Evolutionary conservation across 306 rosid genomes (phyloP).

Genomic region (Phaseolus lunatus): DNA sequence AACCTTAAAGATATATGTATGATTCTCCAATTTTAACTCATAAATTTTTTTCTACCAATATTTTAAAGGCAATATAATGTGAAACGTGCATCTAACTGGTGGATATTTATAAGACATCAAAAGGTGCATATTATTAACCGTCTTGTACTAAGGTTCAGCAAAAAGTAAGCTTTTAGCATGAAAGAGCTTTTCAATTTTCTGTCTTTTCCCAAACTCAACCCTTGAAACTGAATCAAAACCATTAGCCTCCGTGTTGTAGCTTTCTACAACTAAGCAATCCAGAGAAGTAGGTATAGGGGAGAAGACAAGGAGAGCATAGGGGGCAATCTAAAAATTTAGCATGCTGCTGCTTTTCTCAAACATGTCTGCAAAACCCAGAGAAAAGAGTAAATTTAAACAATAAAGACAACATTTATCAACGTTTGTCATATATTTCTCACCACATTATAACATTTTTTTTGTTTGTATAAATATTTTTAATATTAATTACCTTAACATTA

Average conservation of each 20-base stretch:
- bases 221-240: conserved; percentile 42
- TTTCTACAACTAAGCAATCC: conserved; percentile 43
- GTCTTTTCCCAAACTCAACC: conserved; percentile 50
- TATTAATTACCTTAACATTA: too few relatives aligned
- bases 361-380: conserved; percentile 56
- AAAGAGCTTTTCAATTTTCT: conserved; percentile 59
- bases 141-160: conserved; percentile 87
- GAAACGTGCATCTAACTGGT: too few relatives aligned
- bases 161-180: conserved; percentile 58
- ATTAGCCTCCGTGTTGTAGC: conserved; percentile 27
- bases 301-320: conserved; percentile 72
- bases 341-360: conserved; percentile 84
- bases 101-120: conserved; percentile 77
- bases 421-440: too few relatives aligned
- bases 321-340: conserved; percentile 78
- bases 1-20: too few relatives aligned
- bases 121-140: conserved; percentile 62
- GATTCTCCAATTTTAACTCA: too few relatives aligned
- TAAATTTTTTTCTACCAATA: too few relatives aligned
- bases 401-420: background rate
- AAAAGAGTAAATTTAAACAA: background rate
- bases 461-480: too few relatives aligned
- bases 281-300: conserved; percentile 69
- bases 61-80: too few relatives aligned
- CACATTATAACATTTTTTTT: too few relatives aligned